A percentile compares a stretch with the other conserved stretches of the same genome.
These are phyloP conservation scores for Cutaneotrichosporon cavernicola DNA, from an alignment of 1,284 basidiomycete genomes.

Conservation along the genomic window DNA sequence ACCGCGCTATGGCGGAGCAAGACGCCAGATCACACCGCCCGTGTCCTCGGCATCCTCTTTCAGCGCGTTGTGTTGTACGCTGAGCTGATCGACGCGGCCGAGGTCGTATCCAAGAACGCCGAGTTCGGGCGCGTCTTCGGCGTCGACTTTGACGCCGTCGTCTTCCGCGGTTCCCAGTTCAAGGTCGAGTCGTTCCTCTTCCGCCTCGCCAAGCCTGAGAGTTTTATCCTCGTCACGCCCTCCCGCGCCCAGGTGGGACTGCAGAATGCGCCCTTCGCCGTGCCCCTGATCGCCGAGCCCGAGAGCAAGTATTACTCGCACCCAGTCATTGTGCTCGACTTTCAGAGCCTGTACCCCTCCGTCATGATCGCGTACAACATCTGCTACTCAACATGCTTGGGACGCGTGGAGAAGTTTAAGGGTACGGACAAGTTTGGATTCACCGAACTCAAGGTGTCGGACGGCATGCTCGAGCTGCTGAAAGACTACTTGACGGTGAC, in stretches of 20 bases:
- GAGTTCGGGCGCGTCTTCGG: constrained; percentile 97
- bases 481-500: constrained; percentile 78
- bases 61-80: constrained; percentile 67
- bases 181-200: constrained; percentile 99
- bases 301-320: constrained; percentile 88
- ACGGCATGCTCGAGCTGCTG: constrained; percentile 67
- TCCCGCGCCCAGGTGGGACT: constrained; percentile 83
- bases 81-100: constrained; percentile 73
- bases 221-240: constrained; percentile 81
- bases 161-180: constrained; percentile 92
- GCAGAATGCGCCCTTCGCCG: constrained; percentile 88
- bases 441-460: constrained; percentile 68
- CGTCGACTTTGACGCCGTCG: constrained; percentile 93
- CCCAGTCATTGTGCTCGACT: constrained; percentile 89
- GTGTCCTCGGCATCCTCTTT: constrained; percentile 65
- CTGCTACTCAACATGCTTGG: constrained; percentile 95
- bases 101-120: constrained; percentile 85
- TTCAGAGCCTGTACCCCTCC: constrained; percentile 92
- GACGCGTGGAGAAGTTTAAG: constrained; percentile 77
- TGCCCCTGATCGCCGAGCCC: constrained; percentile 93
- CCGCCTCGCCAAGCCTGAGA: constrained; percentile 95
- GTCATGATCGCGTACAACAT: constrained; percentile 99
- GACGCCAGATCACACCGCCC: constrained; percentile 59
- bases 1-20: constrained; percentile 70
- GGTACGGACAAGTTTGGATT: constrained; percentile 82